Evolutionary conservation across 2,329 filamentous ascomycete species (phyloP), one percentile per base, ranked within the genome.

Genomic region (Ascochyta clinopodiicola): DNA sequence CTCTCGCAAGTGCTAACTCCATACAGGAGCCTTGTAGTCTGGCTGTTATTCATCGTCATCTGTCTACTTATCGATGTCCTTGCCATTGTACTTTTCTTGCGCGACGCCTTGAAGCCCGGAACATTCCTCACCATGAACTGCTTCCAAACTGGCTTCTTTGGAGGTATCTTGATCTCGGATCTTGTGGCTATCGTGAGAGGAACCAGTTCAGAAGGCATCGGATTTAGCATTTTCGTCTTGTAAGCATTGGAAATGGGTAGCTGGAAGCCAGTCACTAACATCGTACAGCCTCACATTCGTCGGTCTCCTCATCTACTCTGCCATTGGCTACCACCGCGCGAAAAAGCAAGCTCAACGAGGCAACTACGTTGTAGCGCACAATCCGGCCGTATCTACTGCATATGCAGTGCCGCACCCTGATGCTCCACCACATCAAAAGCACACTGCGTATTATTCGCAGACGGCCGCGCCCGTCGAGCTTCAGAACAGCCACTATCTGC

Each of bases 301-400:
- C 44, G 69, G 64, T 37, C 71, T 77, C 54, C 70, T 79, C 58
- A 67, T 78, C 51, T 79, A 80, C 66, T 72, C 72, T 22, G 64
- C 67, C 37, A 63, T 78, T 55, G 60, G 55, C 27, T 71, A 74
- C 57, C 69, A 72, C 51, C 70, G 75, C 45, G 60, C 67, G 49
- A 75, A 77, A 48, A 74, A 72, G 57, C 67, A 68, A 21, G 63
- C 61, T 8, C 70, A 69, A 49, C 67, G 62, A 36, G 74, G 72
- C 47, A 47, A 69, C 25, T 77, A 77, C 55, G 64, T 61, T 12
- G 67, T 68, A 27, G 66, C 73, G 3, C 64, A 67, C 44, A 72
- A 74, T 44, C 69, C 72, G n/a, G 57, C 62, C 7, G 42, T 51
- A 9, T 57, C 62, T 10, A 59, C 60, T n/a, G 39, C 57, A 3